These are phyloP conservation scores for Cercophora sp. DNA, from an alignment of 495 filamentous ascomycete genomes.

Conservation along the genomic window DNA sequence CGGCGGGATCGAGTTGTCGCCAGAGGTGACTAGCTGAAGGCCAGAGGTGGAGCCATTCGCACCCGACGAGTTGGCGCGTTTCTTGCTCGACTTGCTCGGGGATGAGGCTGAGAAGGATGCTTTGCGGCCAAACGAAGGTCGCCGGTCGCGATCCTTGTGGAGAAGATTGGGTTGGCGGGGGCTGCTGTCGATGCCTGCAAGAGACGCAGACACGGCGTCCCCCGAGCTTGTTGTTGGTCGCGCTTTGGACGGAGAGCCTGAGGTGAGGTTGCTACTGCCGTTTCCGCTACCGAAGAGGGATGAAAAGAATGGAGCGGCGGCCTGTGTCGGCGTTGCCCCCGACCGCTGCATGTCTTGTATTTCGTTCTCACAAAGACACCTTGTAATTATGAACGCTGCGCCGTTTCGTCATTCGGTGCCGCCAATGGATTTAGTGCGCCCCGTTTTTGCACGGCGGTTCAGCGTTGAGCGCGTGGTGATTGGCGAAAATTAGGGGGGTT, in stretches of 20 bases:
- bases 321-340: slow-evolving; percentile 33
- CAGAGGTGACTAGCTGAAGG: slow-evolving; percentile 3
- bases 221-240: slow-evolving; percentile 39
- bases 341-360: slow-evolving; percentile 39
- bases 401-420: slow-evolving; percentile 9
- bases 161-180: slow-evolving; percentile 31
- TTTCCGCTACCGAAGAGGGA: slow-evolving; percentile 31
- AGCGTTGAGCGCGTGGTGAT: not conserved
- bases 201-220: slow-evolving; percentile 9
- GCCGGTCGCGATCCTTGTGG: slow-evolving; percentile 45
- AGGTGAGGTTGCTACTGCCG: slow-evolving; percentile 18
- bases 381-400: slow-evolving; percentile 5
- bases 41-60: slow-evolving; percentile 14
- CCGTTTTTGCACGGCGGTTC: not conserved
- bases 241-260: slow-evolving; percentile 25
- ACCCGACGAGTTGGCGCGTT: slow-evolving; percentile 32
- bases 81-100: slow-evolving; percentile 19
- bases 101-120: slow-evolving; percentile 41
- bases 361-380: slow-evolving; percentile 6
- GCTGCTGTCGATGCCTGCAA: slow-evolving; percentile 5
- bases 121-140: slow-evolving; percentile 42
- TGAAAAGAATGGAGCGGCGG: slow-evolving; percentile 42
- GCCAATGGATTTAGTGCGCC: slow-evolving; percentile 5
- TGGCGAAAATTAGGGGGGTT: not conserved
- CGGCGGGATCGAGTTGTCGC: slow-evolving; percentile 36